Evolutionary conservation across 805 yeast genomes (phyloP), one percentile per base, ranked within the genome.

Genomic region (Cyberlindnera americana): DNA sequence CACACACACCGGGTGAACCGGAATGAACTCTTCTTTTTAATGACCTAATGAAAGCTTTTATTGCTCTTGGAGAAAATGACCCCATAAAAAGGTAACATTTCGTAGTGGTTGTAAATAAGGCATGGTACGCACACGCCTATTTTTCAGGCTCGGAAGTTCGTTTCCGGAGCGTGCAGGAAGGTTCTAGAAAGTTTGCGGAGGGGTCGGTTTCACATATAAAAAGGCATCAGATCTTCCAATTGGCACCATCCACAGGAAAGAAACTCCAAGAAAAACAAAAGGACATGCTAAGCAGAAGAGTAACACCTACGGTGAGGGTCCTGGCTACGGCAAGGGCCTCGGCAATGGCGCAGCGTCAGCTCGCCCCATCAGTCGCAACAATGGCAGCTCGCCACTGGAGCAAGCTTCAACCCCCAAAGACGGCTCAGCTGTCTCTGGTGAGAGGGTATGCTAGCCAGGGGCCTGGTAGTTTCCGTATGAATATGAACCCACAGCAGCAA

Each of bases 401-500:
- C 11, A 24, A 14, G 13, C 19, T 27, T n/a, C 17, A 27, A n/a
- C 15, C 18, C n/a, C 15, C 17, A 6, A 27, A n/a, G 10, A 6
- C 15, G 13, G 10, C 19, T 15, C 30, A 13, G 15, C 13, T 25
- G 7, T 27, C 28, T 3, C 19, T 33, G 12, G 35, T 32, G 6
- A 38, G 43, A 38, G 35, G 40, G 3, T 41, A 35, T 30, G 43
- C 44, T 13, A 34, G 42, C 23, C 40, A 37, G 14, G 38, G 43
- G 3, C 50, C 52, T 3, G 49, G 49, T 1, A 40, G 34, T 17
- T 56, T 53, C 37, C 47, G 47, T 34, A 56, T 56, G 61, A 54
- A 53, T 33, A 66, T 69, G 68, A 64, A 68, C 37, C 70, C 66
- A 53, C 75, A 40, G 19, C 47, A 66, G 51, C 52, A 67, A 52